Conservation (phyloP, 176 grass and related monocot genomes). For the Alopecurus myosuroides region DNA sequence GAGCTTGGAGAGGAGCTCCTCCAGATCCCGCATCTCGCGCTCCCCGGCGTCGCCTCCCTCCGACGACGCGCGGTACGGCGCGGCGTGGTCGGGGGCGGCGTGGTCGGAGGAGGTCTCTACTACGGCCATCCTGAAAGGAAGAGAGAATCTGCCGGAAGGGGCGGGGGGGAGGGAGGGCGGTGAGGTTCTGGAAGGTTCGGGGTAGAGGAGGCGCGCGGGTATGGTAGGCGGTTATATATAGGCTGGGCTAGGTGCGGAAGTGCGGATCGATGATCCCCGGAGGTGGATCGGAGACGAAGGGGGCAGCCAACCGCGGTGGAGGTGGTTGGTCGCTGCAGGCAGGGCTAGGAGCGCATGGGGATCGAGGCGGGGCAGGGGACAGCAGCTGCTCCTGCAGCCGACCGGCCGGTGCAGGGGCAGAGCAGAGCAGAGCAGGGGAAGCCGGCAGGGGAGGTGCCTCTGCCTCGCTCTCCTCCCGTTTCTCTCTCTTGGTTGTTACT, state of each 20-base stretch:
- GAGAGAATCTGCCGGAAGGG: neutral
- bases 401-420: constrained; percentile 19
- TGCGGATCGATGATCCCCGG: constrained; percentile 14
- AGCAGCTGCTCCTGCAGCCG: constrained; percentile 5
- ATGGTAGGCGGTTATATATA: constrained; percentile 16
- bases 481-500: constrained; percentile 12
- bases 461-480: neutral
- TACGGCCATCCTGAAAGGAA: constrained; percentile 30
- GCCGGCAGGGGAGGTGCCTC: neutral
- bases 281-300: constrained; percentile 33
- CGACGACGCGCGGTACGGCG: neutral
- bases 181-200: constrained; percentile 35
- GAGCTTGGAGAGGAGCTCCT: constrained; percentile 97
- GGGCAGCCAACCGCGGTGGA: neutral
- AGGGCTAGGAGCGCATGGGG: constrained; percentile 11
- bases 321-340: constrained; percentile 1
- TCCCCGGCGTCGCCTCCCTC: constrained; percentile 38
- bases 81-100: neutral
- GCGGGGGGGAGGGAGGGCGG: neutral
- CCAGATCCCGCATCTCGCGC: constrained; percentile 95
- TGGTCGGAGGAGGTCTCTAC: constrained; percentile 42
- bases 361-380: constrained; percentile 5
- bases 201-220: neutral
- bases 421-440: constrained; percentile 16
- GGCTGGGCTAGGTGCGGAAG: neutral